These are phyloP conservation scores for Thermothielavioides terrestris DNA, from an alignment of 495 filamentous ascomycete genomes.

Conservation along the genomic window DNA sequence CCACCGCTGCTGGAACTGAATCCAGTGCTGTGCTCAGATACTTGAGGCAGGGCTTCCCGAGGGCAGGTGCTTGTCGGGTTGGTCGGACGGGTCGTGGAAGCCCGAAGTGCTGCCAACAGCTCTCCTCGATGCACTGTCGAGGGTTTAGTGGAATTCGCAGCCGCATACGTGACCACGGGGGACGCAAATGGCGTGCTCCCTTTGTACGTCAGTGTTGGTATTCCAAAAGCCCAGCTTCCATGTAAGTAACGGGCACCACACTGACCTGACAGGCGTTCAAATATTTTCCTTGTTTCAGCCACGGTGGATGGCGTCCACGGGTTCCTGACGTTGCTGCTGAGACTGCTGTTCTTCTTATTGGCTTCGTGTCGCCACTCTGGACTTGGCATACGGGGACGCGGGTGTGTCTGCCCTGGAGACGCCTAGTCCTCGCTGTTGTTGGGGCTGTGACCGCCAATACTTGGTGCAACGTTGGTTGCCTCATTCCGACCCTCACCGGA, in stretches of 20 bases:
- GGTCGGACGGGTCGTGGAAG: neutral
- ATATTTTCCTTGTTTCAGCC: constrained; percentile 27
- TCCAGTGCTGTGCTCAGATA: neutral
- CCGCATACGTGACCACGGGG: neutral
- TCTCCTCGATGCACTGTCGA: neutral
- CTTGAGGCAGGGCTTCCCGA: neutral
- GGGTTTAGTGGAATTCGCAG: neutral
- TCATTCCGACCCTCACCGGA: no score
- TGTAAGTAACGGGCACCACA: no score
- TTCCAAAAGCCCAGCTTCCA: no score
- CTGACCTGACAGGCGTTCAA: constrained; percentile 26
- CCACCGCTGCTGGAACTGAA: neutral
- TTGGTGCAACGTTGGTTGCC: neutral
- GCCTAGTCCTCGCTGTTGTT: neutral
- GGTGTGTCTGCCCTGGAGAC: neutral
- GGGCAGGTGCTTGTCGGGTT: neutral
- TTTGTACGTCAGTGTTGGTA: neutral
- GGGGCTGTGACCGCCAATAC: neutral
- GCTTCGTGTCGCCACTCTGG: no score
- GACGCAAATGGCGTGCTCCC: neutral
- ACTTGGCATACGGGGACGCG: neutral
- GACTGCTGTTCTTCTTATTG: no score
- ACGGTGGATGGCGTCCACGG: constrained; percentile 24
- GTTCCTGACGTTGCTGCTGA: neutral
- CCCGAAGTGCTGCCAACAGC: neutral